Percentiles rank a stretch among this genome's conserved stretches.
Evolutionary conservation across 2,329 filamentous ascomycete genomes (phyloP).

Genomic region (Neofusicoccum sp.): DNA sequence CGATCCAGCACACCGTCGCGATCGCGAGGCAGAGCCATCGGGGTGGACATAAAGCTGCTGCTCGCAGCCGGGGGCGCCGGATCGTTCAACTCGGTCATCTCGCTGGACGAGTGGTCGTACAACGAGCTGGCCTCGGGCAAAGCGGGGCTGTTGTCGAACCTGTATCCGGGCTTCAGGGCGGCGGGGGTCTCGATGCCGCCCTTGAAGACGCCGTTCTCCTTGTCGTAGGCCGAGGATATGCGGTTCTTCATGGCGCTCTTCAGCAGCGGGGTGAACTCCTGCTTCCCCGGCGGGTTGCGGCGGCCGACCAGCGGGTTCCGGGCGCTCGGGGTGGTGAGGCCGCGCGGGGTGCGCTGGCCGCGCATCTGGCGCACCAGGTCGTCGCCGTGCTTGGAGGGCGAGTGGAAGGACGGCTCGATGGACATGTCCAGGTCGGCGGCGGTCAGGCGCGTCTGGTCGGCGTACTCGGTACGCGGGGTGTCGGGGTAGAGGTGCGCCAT

Average conservation of each 20-base stretch:
- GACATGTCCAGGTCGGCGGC: slow-evolving; percentile 77
- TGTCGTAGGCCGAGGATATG: slow-evolving; percentile 45
- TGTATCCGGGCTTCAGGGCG: slow-evolving; percentile 62
- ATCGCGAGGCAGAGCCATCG: slow-evolving; percentile 68
- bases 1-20: slow-evolving; percentile 72
- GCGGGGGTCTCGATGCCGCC: slow-evolving; percentile 65
- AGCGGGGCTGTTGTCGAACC: slow-evolving; percentile 72
- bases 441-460: slow-evolving; percentile 80
- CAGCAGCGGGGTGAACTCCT: slow-evolving; percentile 92
- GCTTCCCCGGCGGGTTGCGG: slow-evolving; percentile 59
- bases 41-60: slow-evolving; percentile 81
- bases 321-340: slow-evolving; percentile 72
- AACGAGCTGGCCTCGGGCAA: slow-evolving; percentile 75
- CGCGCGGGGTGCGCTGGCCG: slow-evolving; percentile 43
- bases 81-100: slow-evolving; percentile 47
- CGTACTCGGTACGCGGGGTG: slow-evolving; percentile 79
- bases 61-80: slow-evolving; percentile 74
- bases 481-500: slow-evolving; percentile 64
- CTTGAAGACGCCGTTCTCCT: slow-evolving; percentile 34
- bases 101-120: slow-evolving; percentile 46
- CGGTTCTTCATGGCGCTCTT: slow-evolving; percentile 78
- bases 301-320: slow-evolving; percentile 65
- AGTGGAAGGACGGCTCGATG: slow-evolving; percentile 83
- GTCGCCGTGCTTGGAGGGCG: slow-evolving; percentile 70
- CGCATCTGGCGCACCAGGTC: slow-evolving; percentile 77